Conservation (phyloP, 2,329 filamentous ascomycete genomes). For the Aphanocladium album region DNA sequence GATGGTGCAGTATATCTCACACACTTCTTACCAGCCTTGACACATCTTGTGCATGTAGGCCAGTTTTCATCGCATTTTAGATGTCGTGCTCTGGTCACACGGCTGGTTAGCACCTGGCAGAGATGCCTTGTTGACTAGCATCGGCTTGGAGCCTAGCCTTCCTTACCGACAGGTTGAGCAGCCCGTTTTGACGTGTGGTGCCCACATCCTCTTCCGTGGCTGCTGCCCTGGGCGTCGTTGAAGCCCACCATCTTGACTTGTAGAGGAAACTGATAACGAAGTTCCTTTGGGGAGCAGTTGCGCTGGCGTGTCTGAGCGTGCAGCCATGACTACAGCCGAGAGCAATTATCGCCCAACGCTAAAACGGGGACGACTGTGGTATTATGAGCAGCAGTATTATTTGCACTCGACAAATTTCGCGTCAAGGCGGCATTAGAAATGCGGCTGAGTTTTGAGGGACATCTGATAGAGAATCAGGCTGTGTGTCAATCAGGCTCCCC, state of each 20-base stretch:
- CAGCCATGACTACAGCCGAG: not conserved
- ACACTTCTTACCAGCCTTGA: not conserved
- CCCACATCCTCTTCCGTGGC: not conserved
- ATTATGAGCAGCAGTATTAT: not conserved
- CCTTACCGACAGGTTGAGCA: not conserved
- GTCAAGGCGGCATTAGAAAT: not conserved
- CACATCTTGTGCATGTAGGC: not conserved
- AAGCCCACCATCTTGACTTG: not conserved
- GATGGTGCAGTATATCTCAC: not conserved
- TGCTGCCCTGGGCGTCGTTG: not conserved
- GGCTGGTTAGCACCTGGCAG: not conserved
- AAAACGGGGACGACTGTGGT: not conserved
- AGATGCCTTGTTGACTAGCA: not conserved
- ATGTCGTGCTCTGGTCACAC: not conserved
- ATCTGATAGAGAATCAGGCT: not conserved
- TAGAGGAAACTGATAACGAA: not conserved
- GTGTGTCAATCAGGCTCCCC: not conserved
- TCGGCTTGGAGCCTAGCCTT: not conserved
- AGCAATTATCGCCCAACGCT: not conserved
- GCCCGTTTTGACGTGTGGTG: not conserved
- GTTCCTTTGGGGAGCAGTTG: not conserved
- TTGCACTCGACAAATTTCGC: not conserved
- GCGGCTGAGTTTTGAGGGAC: not conserved
- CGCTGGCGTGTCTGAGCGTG: not conserved
- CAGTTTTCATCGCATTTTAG: not conserved